Evolutionary conservation across 345 rosid species (phyloP), one percentile per base, ranked within the genome.

Genomic region (Odontarrhena argentea): DNA sequence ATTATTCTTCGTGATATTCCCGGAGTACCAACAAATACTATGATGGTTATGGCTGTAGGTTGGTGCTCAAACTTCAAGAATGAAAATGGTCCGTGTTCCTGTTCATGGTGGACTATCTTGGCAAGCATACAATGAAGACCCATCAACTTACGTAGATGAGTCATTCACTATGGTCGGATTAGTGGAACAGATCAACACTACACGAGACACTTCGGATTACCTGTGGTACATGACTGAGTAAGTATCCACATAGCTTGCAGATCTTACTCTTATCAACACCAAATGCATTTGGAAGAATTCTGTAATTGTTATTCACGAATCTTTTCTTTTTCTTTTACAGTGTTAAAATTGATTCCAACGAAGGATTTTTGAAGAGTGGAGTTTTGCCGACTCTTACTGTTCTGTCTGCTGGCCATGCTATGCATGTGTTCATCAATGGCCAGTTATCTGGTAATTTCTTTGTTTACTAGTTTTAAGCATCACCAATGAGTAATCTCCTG

Each of bases 201-300:
- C 99, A 26, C 82, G 96, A 75, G 99, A 95, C 78, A 70, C 35
- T 46, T 74, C 96, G 1, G 99, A 95, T 68, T 95, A 95, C 69
- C 74, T 95, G 86, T 95, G 99, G 99, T 95, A 89, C 86, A 80
- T 79, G 74, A 95, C 99, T 68, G 96, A 91, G 99, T 95, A 71
- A 87, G 99, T 84, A 68, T 60, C 40, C 38, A 7, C 13, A 51
- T 24, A 48, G 35, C 65, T 28, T 30, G 50, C 32, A 61, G 9
- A 47, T 54, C 8, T 67, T 18, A 15, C 49, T 61, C 63, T 36
- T 36, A 36, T 51, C 37, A 52, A 49, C n/a, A 3, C 35, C 15
- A 1, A 24, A 50, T 22, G 41, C n/a, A 49, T 57, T 22, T 32
- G 53, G 65, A 38, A 71, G 52, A 63, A 18, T 32, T 40, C 45